Base-by-base conservation (phyloP, 441 rosid genomes). In the Pelargonium myrrhifolium region DNA sequence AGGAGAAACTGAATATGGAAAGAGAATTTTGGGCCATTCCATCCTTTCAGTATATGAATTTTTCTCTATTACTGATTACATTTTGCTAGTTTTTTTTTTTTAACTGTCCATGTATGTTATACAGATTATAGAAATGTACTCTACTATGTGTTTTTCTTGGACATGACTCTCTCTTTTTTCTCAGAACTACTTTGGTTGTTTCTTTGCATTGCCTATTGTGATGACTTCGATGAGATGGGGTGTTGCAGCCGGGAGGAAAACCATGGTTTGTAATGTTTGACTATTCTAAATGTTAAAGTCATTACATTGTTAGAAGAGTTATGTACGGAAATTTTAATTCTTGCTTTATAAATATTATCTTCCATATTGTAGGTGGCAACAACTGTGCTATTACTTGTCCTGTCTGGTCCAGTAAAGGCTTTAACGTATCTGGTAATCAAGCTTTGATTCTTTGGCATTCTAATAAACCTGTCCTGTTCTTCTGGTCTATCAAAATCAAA, bases 161-260 rank as follows among this genome's bases (percentile, higher is more conserved):
- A 47, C 4, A 4, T 47, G 55, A 14, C 51, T 45, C 2, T 24
- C 61, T 69, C 22, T 45, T 28, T 68, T 22, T 68, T 64, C 10
- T 51, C 92, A 93, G 97, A 91, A 87, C 79, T 91, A 89, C 85
- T 91, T 93, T 66, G 99, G 99, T 35, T 89, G 99, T 70, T 91
- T 93, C 76, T 93, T 91, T 75, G 76, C 91, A 7, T 71, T 90
- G 80, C 96, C 97, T 3, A 81, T 87, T n/a, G 97, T 90, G 68
- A 76, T 90, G 66, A 81, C 97, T 65, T 88, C 90, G 0, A 75
- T 88, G 83, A 85, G 95, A 77, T 88, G 97, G 97, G 85, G 89
- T 51, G 73, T 90, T 63, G 80, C 92, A n/a, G 92, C 87, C 70
- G 95, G 99, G 58, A 91, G 99, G 80, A 91, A 91, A 79, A 92